Evolutionary conservation across 176 grass and related monocot genomes (phyloP).

Genomic region (Zoysia japonica): DNA sequence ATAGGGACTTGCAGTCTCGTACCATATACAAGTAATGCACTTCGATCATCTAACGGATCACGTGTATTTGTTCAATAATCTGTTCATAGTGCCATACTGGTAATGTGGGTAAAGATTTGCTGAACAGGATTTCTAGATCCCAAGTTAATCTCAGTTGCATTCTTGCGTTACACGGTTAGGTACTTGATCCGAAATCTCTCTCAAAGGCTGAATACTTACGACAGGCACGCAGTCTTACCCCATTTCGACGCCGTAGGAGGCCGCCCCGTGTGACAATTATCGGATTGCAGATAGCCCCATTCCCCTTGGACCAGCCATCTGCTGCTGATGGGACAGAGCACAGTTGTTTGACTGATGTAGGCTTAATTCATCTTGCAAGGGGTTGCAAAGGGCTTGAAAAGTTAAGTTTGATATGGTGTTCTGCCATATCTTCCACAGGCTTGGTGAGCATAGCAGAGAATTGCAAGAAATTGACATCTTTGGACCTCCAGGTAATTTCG

Average conservation of each 20-base stretch:
- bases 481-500: slow-evolving; percentile 76
- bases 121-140: neutral
- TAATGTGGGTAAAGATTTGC: neutral
- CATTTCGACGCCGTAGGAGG: slow-evolving; percentile 24
- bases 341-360: slow-evolving; percentile 68
- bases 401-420: slow-evolving; percentile 77
- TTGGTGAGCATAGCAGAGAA: slow-evolving; percentile 68
- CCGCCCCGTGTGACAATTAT: neutral
- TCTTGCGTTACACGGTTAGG: neutral
- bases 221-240: slow-evolving; percentile 34
- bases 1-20: neutral
- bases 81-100: neutral
- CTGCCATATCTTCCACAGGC: slow-evolving; percentile 65
- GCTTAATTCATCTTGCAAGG: slow-evolving; percentile 54
- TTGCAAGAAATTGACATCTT: slow-evolving; percentile 69
- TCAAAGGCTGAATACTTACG: slow-evolving; percentile 19
- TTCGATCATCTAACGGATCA: neutral
- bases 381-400: slow-evolving; percentile 77
- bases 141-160: neutral
- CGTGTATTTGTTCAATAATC: neutral
- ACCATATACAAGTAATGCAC: neutral
- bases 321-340: slow-evolving; percentile 36
- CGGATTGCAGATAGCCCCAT: neutral
- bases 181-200: neutral
- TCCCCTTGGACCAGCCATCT: slow-evolving; percentile 9